Percentiles rank a stretch among this genome's conserved stretches.
These are phyloP conservation scores for Dioscorea zingiberensis DNA, from an alignment of 106 monocot genomes.

Conservation along the genomic window DNA sequence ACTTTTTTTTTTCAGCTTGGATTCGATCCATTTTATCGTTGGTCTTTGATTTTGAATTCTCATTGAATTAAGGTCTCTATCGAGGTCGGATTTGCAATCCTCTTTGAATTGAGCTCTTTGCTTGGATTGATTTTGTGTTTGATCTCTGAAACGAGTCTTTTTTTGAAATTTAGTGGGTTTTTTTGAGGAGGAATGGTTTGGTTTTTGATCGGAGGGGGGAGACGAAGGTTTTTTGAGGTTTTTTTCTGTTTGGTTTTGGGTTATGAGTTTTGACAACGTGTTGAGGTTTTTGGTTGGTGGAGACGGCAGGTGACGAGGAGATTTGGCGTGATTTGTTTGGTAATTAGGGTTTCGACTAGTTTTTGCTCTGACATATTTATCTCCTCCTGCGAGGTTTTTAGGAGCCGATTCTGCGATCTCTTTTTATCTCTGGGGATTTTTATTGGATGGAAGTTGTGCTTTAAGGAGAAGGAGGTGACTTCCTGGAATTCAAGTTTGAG, in stretches of 20 bases:
- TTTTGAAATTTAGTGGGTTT: constrained; percentile 2
- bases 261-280: background rate
- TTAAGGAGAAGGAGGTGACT: background rate
- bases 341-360: background rate
- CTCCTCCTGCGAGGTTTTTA: background rate
- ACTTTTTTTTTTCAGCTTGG: background rate
- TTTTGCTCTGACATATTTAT: background rate
- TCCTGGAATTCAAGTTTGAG: background rate
- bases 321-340: background rate
- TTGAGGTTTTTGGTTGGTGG: background rate
- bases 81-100: background rate
- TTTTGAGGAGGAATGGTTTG: background rate
- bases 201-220: background rate
- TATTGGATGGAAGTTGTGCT: background rate
- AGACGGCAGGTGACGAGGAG: background rate
- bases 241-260: background rate
- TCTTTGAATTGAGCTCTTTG: too few species aligned
- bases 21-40: background rate
- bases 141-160: background rate
- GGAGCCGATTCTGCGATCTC: background rate
- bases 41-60: background rate
- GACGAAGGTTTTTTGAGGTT: too few species aligned
- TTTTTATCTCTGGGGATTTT: too few species aligned
- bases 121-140: constrained; percentile 11
- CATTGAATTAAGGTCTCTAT: background rate